Evolutionary conservation across 768 basidiomycete species (phyloP).

Genomic region (Amanita exitialis): DNA sequence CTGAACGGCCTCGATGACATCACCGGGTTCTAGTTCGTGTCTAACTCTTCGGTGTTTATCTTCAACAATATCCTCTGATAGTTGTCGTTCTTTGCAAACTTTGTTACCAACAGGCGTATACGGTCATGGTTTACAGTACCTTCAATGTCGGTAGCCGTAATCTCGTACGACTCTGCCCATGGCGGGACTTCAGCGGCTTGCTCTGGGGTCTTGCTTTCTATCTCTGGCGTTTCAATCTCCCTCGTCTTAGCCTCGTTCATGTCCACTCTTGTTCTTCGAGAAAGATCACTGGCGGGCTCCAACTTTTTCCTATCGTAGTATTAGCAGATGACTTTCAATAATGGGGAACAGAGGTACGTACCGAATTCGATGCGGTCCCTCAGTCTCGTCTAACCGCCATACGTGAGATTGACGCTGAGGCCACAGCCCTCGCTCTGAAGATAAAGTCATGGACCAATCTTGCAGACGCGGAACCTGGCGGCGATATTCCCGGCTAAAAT

Average conservation of each 20-base stretch:
- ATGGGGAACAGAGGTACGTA: conserved; percentile 17
- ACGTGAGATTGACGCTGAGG: conserved; percentile 36
- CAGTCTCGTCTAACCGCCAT: conserved; percentile 88
- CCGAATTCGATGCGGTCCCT: conserved; percentile 84
- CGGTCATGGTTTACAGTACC: conserved; percentile 24
- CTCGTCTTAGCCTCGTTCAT: conserved; percentile 13
- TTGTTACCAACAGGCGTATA: background rate
- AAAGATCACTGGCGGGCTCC: conserved; percentile 48
- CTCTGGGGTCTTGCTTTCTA: conserved; percentile 35
- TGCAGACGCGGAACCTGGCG: conserved; percentile 53
- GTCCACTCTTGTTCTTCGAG: conserved; percentile 35
- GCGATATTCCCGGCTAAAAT: conserved; percentile 60
- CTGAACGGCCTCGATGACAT: conserved; percentile 77
- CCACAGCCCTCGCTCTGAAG: conserved; percentile 81
- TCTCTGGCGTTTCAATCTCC: conserved; percentile 38
- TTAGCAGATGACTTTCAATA: background rate
- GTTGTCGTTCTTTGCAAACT: conserved; percentile 33
- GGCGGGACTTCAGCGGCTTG: conserved; percentile 52
- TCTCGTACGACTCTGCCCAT: conserved; percentile 67
- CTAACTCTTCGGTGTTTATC: conserved; percentile 84
- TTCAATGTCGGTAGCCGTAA: conserved; percentile 51
- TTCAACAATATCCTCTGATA: conserved; percentile 73
- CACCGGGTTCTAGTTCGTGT: conserved; percentile 81
- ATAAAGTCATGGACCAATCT: conserved; percentile 52
- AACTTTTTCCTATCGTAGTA: conserved; percentile 54